Percentiles rank a stretch among this genome's conserved stretches.
These are phyloP conservation scores for Capsella rubella DNA, from an alignment of 441 rosid genomes.

Conservation along the genomic window DNA sequence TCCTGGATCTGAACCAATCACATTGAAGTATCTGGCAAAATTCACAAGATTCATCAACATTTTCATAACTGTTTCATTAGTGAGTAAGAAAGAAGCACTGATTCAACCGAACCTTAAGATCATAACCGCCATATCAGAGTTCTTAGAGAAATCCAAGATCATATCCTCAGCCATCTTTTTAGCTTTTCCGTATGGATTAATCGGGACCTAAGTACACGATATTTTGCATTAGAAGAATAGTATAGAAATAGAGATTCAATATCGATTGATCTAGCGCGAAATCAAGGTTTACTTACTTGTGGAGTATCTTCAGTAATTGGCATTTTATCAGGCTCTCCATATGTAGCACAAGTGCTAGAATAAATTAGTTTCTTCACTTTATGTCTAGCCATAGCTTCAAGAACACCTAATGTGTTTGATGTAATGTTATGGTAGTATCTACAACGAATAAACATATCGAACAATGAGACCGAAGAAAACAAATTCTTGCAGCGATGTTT, in stretches of 20 bases:
- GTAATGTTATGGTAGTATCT: slow-evolving; percentile 70
- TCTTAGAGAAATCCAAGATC: slow-evolving; percentile 62
- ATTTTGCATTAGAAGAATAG: background rate
- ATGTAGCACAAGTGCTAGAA: slow-evolving; percentile 73
- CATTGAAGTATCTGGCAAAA: slow-evolving; percentile 61
- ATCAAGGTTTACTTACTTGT: slow-evolving; percentile 43
- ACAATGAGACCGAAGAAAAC: slow-evolving; percentile 5
- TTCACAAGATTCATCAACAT: slow-evolving; percentile 30
- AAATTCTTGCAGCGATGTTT: background rate
- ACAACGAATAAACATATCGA: slow-evolving; percentile 24
- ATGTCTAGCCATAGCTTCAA: slow-evolving; percentile 68
- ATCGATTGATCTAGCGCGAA: background rate
- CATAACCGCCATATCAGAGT: slow-evolving; percentile 65
- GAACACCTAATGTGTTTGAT: slow-evolving; percentile 61
- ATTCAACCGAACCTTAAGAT: slow-evolving; percentile 51
- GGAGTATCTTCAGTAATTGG: slow-evolving; percentile 66
- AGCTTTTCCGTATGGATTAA: slow-evolving; percentile 69
- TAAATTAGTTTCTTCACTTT: slow-evolving; percentile 62
- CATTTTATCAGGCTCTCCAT: slow-evolving; percentile 70
- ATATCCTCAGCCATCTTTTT: slow-evolving; percentile 72
- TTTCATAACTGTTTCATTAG: slow-evolving; percentile 7
- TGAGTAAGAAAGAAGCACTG: background rate
- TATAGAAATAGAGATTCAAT: background rate
- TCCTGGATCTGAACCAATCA: slow-evolving; percentile 68
- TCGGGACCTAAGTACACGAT: slow-evolving; percentile 47